Evolutionary conservation across 768 basidiomycete species (phyloP).

Genomic region (Astraeus odoratus): DNA sequence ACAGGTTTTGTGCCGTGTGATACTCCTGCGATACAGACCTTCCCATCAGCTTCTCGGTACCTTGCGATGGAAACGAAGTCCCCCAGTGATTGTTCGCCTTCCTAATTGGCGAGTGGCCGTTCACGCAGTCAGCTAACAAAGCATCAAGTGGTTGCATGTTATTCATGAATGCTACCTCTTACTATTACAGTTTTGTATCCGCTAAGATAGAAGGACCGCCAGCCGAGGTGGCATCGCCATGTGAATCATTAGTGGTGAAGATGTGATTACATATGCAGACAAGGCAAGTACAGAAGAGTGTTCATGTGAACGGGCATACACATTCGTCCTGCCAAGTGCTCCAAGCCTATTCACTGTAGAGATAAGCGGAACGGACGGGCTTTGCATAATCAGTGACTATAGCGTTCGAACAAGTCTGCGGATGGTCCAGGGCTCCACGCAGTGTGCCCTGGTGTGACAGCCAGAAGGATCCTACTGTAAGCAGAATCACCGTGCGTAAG

Average conservation of each 20-base stretch:
- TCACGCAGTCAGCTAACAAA: too few relatives aligned
- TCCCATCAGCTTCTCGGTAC: background rate
- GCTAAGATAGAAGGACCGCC: too few relatives aligned
- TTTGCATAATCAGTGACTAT: background rate
- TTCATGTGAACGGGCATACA: background rate
- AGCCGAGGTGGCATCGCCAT: too few relatives aligned
- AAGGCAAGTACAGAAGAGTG: background rate
- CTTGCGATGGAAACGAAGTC: background rate
- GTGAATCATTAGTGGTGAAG: background rate
- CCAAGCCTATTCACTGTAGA: background rate
- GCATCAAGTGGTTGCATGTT: too few relatives aligned
- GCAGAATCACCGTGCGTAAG: background rate
- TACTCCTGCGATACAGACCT: background rate
- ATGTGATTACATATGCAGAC: background rate
- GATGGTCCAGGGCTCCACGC: background rate
- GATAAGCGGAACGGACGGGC: background rate
- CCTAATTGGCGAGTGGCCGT: background rate
- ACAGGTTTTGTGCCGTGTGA: background rate
- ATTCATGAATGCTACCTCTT: background rate
- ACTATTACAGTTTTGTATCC: background rate
- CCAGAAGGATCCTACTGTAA: background rate
- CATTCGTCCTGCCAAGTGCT: background rate
- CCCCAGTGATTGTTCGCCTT: too few relatives aligned
- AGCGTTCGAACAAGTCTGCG: background rate
- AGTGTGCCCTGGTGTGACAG: background rate